Percentiles rank a stretch among this genome's conserved stretches.
phyloP scores from a whole-genome alignment of 2,329 filamentous ascomycete genomes.

The Pseudogymnoascus pannorum region DNA sequence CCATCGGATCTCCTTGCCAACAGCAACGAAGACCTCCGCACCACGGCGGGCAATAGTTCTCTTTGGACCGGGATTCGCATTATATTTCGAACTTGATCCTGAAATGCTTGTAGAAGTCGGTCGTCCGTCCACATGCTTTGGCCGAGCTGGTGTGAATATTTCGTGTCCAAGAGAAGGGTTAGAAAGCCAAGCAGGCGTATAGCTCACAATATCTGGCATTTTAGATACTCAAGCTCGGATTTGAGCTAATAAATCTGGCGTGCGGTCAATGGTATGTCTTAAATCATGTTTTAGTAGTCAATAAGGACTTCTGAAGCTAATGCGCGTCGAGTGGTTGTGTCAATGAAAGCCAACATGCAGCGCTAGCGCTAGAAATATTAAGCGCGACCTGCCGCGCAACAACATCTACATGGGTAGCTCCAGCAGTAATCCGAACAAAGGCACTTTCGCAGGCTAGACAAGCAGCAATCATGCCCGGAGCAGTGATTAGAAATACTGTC shows the following conservation, averaged over 20 bases:
- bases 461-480: slow-evolving; percentile 25
- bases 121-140: slow-evolving; percentile 20
- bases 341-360: slow-evolving; percentile 7
- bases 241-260: slow-evolving; percentile 1
- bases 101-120: slow-evolving; percentile 29
- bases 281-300: slow-evolving; percentile 1
- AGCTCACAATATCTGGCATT: slow-evolving; percentile 83
- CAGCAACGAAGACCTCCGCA: slow-evolving; percentile 81
- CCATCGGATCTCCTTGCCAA: slow-evolving; percentile 88
- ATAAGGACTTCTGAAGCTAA: background rate
- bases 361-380: slow-evolving; percentile 10
- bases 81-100: slow-evolving; percentile 22
- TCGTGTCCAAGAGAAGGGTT: slow-evolving; percentile 68
- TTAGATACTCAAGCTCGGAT: slow-evolving; percentile 18
- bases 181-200: slow-evolving; percentile 81
- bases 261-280: background rate
- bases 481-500: slow-evolving; percentile 58
- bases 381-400: slow-evolving; percentile 9
- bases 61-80: slow-evolving; percentile 41
- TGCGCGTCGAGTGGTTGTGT: slow-evolving; percentile 4
- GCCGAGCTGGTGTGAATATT: slow-evolving; percentile 56
- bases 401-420: slow-evolving; percentile 1
- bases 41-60: slow-evolving; percentile 72
- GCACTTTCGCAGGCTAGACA: slow-evolving; percentile 6
- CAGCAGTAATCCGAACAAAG: slow-evolving; percentile 1